Evolutionary conservation across 805 yeast species (phyloP).

Genomic region (Kluyveromyces dobzhanskii): DNA sequence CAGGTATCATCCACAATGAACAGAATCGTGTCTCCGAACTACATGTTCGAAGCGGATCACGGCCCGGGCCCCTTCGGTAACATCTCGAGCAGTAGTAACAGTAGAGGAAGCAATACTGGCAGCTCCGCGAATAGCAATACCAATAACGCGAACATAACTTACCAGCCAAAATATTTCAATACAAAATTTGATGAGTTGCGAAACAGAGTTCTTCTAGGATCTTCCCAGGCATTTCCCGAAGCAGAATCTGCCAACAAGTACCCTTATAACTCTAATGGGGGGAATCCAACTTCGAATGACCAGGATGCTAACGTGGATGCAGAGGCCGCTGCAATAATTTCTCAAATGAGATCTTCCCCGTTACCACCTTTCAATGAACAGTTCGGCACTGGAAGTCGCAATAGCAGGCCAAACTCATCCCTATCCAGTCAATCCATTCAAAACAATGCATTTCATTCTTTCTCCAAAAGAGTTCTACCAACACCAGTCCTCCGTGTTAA

Average conservation of each 20-base stretch:
- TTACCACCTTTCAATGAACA: constrained; percentile 15
- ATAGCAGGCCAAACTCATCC: constrained; percentile 24
- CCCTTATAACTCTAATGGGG: not conserved
- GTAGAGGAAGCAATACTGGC: not conserved
- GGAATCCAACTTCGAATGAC: constrained; percentile 9
- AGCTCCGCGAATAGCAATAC: constrained; percentile 10
- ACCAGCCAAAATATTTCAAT: constrained; percentile 23
- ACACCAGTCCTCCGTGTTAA: constrained; percentile 23
- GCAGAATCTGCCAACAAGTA: constrained; percentile 5
- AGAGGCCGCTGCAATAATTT: constrained; percentile 29
- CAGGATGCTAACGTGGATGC: constrained; percentile 11
- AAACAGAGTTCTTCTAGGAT: constrained; percentile 18
- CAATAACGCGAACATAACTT: constrained; percentile 9
- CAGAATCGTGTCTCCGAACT: not conserved
- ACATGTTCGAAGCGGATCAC: constrained; percentile 1
- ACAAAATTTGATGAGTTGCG: constrained; percentile 26
- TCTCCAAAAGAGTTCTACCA: constrained; percentile 11
- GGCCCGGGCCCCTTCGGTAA: constrained; percentile 9
- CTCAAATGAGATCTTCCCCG: constrained; percentile 30
- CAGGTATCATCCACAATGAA: constrained; percentile 1
- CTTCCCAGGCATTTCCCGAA: constrained; percentile 12
- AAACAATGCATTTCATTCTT: constrained; percentile 4
- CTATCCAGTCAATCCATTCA: constrained; percentile 1
- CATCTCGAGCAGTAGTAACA: not conserved
- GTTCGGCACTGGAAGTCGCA: constrained; percentile 6